These are phyloP conservation scores for Inga leiocalycina DNA, from an alignment of 306 rosid genomes.

Conservation along the genomic window DNA sequence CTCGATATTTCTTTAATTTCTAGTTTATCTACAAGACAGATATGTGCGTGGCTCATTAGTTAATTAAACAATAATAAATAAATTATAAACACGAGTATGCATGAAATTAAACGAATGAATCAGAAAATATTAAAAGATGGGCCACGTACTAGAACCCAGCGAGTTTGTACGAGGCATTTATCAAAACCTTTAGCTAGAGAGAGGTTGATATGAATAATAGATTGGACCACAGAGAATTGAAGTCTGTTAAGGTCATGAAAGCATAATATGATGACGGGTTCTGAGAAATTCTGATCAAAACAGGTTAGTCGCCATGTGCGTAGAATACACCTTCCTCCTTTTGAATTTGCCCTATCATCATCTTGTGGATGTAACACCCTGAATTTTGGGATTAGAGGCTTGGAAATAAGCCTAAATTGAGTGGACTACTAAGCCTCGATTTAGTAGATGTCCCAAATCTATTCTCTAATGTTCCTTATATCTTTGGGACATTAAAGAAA, in stretches of 20 bases:
- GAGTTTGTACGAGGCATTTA: not conserved
- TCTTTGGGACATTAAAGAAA: too few relatives aligned
- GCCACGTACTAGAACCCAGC: slow-evolving; percentile 10
- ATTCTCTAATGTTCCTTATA: too few relatives aligned
- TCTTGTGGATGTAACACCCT: too few relatives aligned
- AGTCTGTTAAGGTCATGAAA: slow-evolving; percentile 37
- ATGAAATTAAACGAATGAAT: not conserved
- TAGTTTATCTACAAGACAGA: not conserved
- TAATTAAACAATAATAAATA: not conserved
- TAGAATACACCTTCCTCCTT: slow-evolving; percentile 29
- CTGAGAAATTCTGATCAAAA: slow-evolving; percentile 26
- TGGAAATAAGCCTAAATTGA: too few relatives aligned
- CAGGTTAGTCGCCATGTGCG: slow-evolving; percentile 56
- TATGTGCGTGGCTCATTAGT: not conserved
- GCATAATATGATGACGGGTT: slow-evolving; percentile 39
- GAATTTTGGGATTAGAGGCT: too few relatives aligned
- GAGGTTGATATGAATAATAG: slow-evolving; percentile 46
- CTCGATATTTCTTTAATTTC: not conserved
- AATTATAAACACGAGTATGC: not conserved
- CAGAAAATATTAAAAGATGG: slow-evolving; percentile 27
- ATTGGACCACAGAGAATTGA: slow-evolving; percentile 60
- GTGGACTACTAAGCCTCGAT: too few relatives aligned
- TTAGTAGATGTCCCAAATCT: too few relatives aligned
- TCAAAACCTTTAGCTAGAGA: slow-evolving; percentile 44
- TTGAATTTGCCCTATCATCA: slow-evolving; percentile 36